Percentiles rank a stretch among this genome's conserved stretches.
These are phyloP conservation scores for Escallonia herrerae DNA, from an alignment of 129 eudicot genomes.

Conservation along the genomic window DNA sequence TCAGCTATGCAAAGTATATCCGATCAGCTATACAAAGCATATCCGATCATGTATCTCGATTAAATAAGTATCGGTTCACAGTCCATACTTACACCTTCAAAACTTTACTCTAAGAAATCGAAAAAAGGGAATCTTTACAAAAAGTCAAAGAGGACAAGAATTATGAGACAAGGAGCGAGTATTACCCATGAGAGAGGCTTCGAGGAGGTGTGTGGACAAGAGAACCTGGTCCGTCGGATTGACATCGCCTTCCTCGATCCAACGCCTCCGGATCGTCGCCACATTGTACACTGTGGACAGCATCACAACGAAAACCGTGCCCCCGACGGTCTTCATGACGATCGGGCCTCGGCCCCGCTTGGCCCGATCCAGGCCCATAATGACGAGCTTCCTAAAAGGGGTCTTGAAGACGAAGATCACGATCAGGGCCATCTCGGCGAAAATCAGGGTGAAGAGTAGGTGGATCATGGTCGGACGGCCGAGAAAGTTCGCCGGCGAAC, in stretches of 20 bases:
- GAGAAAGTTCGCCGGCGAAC: slow-evolving; percentile 7
- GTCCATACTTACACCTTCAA: too few relatives aligned
- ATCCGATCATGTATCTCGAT: too few relatives aligned
- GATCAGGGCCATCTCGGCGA: slow-evolving; percentile 50
- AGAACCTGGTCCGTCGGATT: slow-evolving; percentile 83
- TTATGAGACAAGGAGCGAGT: too few relatives aligned
- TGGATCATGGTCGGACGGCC: slow-evolving; percentile 36
- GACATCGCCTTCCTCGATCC: slow-evolving; percentile 41
- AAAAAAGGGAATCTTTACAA: too few relatives aligned
- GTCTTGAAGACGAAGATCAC: slow-evolving; percentile 62
- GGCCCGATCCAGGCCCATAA: slow-evolving; percentile 59
- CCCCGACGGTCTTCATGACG: slow-evolving; percentile 59
- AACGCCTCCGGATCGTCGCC: slow-evolving; percentile 42
- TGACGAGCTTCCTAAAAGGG: slow-evolving; percentile 61
- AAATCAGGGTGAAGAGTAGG: slow-evolving; percentile 40
- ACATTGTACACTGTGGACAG: slow-evolving; percentile 35
- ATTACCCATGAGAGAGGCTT: slow-evolving; percentile 79
- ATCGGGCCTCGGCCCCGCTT: slow-evolving; percentile 73
- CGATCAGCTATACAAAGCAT: too few relatives aligned
- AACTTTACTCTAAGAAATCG: too few relatives aligned
- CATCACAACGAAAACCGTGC: slow-evolving; percentile 46
- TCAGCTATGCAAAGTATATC: too few relatives aligned
- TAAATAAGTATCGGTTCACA: too few relatives aligned
- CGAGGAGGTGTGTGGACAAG: slow-evolving; percentile 47
- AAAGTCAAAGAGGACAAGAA: too few relatives aligned